Evolutionary conservation across 306 rosid species (phyloP).

Genomic region (Nissolia schottii): DNA sequence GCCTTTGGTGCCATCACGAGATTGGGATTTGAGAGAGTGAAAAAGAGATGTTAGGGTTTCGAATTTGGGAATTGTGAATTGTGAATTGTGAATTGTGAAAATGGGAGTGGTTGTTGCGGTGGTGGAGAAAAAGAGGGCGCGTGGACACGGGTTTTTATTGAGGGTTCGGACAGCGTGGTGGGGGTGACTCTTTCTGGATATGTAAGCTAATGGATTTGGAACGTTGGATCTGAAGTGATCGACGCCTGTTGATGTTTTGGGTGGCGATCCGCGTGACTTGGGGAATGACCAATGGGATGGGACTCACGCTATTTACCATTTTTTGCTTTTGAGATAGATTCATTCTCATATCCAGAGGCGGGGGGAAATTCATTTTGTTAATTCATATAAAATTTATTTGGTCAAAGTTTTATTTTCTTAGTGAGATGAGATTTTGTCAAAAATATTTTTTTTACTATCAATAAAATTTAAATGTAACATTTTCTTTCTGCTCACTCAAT

Average conservation of each 20-base stretch:
- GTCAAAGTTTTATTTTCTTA: no score
- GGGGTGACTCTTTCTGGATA: background rate
- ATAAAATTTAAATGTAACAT: no score
- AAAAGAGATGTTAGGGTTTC: background rate
- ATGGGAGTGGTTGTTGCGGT: background rate
- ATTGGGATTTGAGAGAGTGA: background rate
- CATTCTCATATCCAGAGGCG: no score
- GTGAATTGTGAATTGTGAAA: background rate
- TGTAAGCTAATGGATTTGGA: background rate
- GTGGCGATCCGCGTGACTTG: constrained; percentile 28
- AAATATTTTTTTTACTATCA: no score
- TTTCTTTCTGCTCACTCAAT: no score
- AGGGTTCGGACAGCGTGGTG: background rate
- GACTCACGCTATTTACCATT: background rate
- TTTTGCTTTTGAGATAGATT: background rate
- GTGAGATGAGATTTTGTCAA: no score
- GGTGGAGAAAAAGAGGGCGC: background rate
- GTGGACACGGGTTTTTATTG: constrained; percentile 23
- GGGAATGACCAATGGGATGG: constrained; percentile 31
- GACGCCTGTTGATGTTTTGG: constrained; percentile 4
- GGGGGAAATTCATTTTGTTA: no score
- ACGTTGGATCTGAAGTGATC: constrained; percentile 43
- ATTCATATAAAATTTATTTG: no score
- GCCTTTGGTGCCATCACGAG: constrained; percentile 55
- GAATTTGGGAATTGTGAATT: background rate